A percentile compares a stretch with the other conserved stretches of the same genome.
Evolutionary conservation across 805 yeast species (phyloP).

Genomic region (Zygosaccharomyces gambellarensis): DNA sequence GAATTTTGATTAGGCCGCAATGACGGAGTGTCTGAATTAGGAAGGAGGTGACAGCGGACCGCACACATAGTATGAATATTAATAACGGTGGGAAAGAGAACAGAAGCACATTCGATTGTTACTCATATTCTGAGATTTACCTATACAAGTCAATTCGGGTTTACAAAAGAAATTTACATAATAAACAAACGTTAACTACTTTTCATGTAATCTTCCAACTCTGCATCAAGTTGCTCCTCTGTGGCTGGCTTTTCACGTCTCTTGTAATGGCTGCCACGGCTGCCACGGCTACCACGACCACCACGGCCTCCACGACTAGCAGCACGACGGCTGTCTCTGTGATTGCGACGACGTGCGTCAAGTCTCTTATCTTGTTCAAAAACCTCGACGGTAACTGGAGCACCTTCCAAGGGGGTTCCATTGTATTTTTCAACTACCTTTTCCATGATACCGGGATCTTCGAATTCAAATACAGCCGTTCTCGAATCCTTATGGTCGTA

Average conservation of each 20-base stretch:
- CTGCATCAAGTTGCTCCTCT: conserved; percentile 30
- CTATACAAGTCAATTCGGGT: neutral
- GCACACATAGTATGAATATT: no score
- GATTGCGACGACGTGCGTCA: conserved; percentile 6
- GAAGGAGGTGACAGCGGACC: neutral
- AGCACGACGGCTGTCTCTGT: conserved; percentile 6
- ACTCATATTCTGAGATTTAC: neutral
- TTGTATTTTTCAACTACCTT: conserved; percentile 24
- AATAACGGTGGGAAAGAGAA: no score
- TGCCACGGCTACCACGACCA: conserved; percentile 4
- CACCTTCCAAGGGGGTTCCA: conserved; percentile 20
- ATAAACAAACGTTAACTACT: conserved; percentile 1
- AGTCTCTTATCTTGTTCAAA: conserved; percentile 16
- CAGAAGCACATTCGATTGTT: no score
- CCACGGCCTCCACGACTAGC: neutral
- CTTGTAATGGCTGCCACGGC: conserved; percentile 16
- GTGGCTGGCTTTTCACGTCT: conserved; percentile 11
- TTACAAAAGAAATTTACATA: neutral
- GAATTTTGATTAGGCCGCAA: neutral
- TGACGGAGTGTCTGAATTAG: neutral
- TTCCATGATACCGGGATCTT: conserved; percentile 18
- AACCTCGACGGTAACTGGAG: conserved; percentile 21
- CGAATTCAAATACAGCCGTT: conserved; percentile 29
- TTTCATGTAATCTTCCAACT: conserved; percentile 33
- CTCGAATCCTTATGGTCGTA: conserved; percentile 29